Percentiles rank a stretch among this genome's conserved stretches.
Conservation (phyloP, 2,329 filamentous ascomycete genomes). For the Neobulgaria alba region DNA sequence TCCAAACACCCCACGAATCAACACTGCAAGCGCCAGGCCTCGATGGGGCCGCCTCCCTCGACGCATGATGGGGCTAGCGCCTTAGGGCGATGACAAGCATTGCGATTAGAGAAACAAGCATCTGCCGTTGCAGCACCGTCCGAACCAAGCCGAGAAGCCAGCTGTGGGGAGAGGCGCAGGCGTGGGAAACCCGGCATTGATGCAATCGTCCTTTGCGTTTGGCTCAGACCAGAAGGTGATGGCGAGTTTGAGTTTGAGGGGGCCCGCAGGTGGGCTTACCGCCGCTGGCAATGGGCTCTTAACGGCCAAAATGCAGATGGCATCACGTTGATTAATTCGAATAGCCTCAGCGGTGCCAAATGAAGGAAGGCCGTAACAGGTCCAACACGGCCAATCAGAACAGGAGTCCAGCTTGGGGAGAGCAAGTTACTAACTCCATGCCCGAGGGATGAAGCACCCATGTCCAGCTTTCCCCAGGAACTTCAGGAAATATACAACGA, state of each 20-base stretch:
- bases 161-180: no score
- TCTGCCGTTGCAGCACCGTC: no score
- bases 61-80: no score
- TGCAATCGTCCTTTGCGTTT: not conserved
- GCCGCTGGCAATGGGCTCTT: not conserved
- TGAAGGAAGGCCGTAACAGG: not conserved
- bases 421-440: no score
- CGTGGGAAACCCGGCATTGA: no score
- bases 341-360: not conserved
- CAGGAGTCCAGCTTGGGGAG: no score
- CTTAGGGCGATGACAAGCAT: not conserved
- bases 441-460: no score
- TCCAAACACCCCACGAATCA: not conserved
- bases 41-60: not conserved
- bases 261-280: not conserved
- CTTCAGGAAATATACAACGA: no score
- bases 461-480: no score
- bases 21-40: not conserved
- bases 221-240: not conserved
- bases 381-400: not conserved
- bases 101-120: not conserved
- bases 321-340: not conserved
- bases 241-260: not conserved
- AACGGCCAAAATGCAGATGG: not conserved
- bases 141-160: no score